Base-by-base conservation (phyloP, 116 monocot species). In the Phalaenopsis hybrid region DNA sequence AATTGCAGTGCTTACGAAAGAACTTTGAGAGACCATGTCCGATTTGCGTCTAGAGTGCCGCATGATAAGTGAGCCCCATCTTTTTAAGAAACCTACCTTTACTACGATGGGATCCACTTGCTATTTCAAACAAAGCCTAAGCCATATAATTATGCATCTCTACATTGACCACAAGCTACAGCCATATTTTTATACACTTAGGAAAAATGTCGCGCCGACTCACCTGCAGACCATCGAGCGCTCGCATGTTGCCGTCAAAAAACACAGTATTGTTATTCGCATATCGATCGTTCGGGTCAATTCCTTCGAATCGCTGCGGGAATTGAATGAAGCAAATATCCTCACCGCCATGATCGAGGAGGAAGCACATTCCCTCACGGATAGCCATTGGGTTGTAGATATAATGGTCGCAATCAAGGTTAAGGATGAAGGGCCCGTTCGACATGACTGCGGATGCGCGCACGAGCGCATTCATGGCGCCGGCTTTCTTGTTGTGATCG, bases 231-330 rank as follows among this genome's bases (percentile, higher is more conserved):
- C 95, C 93, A 70, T 95, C 95, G 2, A 95, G 93, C 41, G 95
- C 95, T 21, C 95, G 89, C 95, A 95, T 95, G 90, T 95, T 95
- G 16, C 95, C 95, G 75, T 95, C 95, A 80, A 95, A 95, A 89
- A 95, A 95, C 81, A 95, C 93, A 18, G 91, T 95, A 90, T 95
- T 95, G 86, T 95, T 92, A 77, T 95, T 95, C 79, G 95, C 95
- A 75, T 95, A 95, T 31, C 93, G 92, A 77, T 95, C 95, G 43
- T 92, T 92, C 28, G 95, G 95, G 81, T 95, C 95, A 57, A 95
- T 93, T 21, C 95, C 95, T 75, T 95, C 93, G 76, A 95, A 95
- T 0, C 95, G 83, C 74, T 95, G 95, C 8, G 90, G 93, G 84
- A 93, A 95, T 57, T 91, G 93, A 59, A 95, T 86, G 91, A 93